phyloP scores from a whole-genome alignment of 257 asterid species.

The Plantago elongata region DNA sequence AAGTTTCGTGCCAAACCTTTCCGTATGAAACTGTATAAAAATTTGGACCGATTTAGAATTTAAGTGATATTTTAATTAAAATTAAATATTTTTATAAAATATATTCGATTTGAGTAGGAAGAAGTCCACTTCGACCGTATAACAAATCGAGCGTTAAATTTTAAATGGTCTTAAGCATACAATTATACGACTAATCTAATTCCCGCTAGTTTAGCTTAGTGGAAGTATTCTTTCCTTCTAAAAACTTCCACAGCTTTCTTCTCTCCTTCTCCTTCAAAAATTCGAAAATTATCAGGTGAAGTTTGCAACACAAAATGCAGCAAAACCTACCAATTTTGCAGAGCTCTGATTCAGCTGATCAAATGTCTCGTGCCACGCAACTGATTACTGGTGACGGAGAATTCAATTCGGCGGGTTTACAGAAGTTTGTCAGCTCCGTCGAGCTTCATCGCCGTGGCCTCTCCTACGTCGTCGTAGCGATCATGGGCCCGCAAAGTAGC shows the following conservation, averaged over 20 bases:
- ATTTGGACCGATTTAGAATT: no score
- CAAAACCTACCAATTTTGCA: background rate
- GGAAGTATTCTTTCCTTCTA: background rate
- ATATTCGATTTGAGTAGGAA: no score
- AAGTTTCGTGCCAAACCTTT: no score
- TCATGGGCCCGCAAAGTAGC: constrained; percentile 40
- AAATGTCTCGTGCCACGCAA: constrained; percentile 28
- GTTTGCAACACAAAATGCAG: background rate
- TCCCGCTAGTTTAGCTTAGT: background rate
- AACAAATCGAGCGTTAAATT: no score
- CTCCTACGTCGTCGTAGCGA: constrained; percentile 32
- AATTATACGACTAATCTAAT: no score
- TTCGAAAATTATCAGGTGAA: background rate
- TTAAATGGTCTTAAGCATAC: no score
- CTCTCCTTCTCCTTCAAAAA: background rate
- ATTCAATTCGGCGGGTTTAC: constrained; percentile 34
- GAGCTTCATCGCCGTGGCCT: constrained; percentile 31
- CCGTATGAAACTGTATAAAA: no score
- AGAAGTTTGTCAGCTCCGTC: constrained; percentile 27
- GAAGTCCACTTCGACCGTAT: no score
- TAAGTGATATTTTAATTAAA: no score
- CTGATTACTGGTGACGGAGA: constrained; percentile 38
- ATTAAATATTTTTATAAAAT: no score
- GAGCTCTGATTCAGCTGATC: constrained; percentile 11
- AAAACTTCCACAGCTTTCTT: constrained; percentile 1